phyloP scores from a whole-genome alignment of 768 basidiomycete species.

The Amanita exitialis region DNA sequence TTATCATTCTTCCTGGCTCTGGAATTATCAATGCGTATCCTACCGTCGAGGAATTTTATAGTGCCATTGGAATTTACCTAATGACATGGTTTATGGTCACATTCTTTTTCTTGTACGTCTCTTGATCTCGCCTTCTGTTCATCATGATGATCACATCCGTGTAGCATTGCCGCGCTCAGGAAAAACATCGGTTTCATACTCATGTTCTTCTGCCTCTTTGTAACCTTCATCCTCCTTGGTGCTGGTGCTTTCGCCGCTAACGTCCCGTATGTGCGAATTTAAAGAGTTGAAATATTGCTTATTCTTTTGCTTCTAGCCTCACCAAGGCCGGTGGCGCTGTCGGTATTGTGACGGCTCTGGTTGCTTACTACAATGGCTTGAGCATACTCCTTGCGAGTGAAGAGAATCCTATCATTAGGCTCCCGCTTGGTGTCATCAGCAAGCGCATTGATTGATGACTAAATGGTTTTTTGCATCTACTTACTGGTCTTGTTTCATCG shows the following conservation, averaged over 20 bases:
- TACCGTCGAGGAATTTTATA: constrained; percentile 24
- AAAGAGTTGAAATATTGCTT: neutral
- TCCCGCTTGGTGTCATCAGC: constrained; percentile 30
- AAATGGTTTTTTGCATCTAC: neutral
- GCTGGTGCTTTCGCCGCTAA: constrained; percentile 24
- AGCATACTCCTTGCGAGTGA: constrained; percentile 32
- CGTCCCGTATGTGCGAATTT: constrained; percentile 16
- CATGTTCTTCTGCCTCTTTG: constrained; percentile 25
- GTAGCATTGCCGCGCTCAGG: constrained; percentile 27
- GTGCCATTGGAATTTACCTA: constrained; percentile 67
- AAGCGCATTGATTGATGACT: neutral
- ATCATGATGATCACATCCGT: neutral
- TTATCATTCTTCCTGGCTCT: constrained; percentile 59
- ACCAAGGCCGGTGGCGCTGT: constrained; percentile 32
- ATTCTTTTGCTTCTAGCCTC: constrained; percentile 12
- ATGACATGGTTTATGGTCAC: constrained; percentile 69
- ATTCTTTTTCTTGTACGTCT: constrained; percentile 50
- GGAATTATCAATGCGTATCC: constrained; percentile 51
- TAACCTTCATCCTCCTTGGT: constrained; percentile 34
- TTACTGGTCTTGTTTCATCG: neutral
- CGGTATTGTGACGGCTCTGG: constrained; percentile 34
- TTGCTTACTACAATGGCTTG: constrained; percentile 39
- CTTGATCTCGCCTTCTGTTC: neutral
- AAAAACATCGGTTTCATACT: constrained; percentile 29
- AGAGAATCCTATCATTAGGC: constrained; percentile 23